Conservation (phyloP, 441 rosid species). For the Cnidoscolus chayamansa region DNA sequence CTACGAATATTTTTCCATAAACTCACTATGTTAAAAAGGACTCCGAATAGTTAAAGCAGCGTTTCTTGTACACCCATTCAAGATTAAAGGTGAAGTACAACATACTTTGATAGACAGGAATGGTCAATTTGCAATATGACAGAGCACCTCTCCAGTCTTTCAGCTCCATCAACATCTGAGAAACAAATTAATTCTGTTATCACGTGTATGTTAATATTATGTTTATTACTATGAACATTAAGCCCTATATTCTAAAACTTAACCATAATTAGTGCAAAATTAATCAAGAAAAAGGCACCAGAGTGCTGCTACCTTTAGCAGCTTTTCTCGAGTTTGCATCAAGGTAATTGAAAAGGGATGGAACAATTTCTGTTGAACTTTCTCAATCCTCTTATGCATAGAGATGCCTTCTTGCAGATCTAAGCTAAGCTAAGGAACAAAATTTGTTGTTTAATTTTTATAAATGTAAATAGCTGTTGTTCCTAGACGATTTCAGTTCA, state of each 20-base stretch:
- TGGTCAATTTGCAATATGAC: slow-evolving; percentile 62
- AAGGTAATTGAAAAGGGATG: slow-evolving; percentile 71
- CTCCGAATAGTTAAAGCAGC: background rate
- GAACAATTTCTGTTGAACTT: slow-evolving; percentile 59
- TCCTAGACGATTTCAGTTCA: background rate
- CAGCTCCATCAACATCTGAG: slow-evolving; percentile 72
- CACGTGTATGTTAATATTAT: slow-evolving; percentile 10
- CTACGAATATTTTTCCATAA: background rate
- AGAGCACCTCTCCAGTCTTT: slow-evolving; percentile 76
- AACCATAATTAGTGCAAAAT: background rate
- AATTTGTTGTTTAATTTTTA: slow-evolving; percentile 19
- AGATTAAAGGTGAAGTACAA: slow-evolving; percentile 21
- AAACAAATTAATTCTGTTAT: slow-evolving; percentile 16
- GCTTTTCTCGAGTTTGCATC: slow-evolving; percentile 75
- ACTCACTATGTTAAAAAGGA: background rate
- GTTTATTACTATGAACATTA: background rate
- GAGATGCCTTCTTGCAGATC: slow-evolving; percentile 50
- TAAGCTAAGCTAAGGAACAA: slow-evolving; percentile 42
- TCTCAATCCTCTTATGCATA: slow-evolving; percentile 53
- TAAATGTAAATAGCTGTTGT: slow-evolving; percentile 14
- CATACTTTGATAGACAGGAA: slow-evolving; percentile 84
- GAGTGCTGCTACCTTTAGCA: slow-evolving; percentile 60
- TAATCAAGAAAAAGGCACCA: slow-evolving; percentile 4
- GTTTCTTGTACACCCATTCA: background rate
- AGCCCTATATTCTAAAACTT: background rate